phyloP scores from a whole-genome alignment of 2,329 filamentous ascomycete genomes.

The Botrytis fabae region DNA sequence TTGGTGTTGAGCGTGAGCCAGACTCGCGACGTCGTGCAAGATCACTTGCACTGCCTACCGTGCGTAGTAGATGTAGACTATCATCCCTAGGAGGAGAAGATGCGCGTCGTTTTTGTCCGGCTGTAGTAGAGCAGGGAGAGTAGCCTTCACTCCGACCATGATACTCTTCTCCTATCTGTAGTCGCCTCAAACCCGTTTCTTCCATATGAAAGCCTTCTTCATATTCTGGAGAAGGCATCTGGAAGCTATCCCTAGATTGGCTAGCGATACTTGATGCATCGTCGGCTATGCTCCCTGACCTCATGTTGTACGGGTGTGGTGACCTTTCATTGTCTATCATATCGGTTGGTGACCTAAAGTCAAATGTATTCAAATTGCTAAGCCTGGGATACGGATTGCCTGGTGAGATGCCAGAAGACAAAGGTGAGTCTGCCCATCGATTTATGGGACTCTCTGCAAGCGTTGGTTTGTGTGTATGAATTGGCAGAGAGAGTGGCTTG shows the following conservation, averaged over 20 bases:
- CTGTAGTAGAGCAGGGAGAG: constrained; percentile 39
- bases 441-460: constrained; percentile 38
- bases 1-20: constrained; percentile 54
- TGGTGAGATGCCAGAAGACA: constrained; percentile 38
- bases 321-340: constrained; percentile 38
- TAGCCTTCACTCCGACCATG: constrained; percentile 39
- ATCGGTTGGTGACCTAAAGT: constrained; percentile 39
- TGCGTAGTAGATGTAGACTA: constrained; percentile 39
- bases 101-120: constrained; percentile 63
- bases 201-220: constrained; percentile 52
- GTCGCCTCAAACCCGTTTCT: constrained; percentile 51
- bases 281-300: constrained; percentile 49
- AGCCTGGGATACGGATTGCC: constrained; percentile 33
- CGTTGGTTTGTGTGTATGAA: constrained; percentile 35
- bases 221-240: constrained; percentile 46
- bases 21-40: constrained; percentile 46
- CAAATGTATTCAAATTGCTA: constrained; percentile 32
- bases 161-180: constrained; percentile 54
- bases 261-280: constrained; percentile 51
- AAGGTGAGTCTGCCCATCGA: constrained; percentile 38
- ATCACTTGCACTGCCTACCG: constrained; percentile 40
- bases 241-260: constrained; percentile 60
- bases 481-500: constrained; percentile 42
- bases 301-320: constrained; percentile 41
- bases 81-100: constrained; percentile 60